Evolutionary conservation across 495 filamentous ascomycete genomes (phyloP).

Genomic region (Bacidia gigantensis): DNA sequence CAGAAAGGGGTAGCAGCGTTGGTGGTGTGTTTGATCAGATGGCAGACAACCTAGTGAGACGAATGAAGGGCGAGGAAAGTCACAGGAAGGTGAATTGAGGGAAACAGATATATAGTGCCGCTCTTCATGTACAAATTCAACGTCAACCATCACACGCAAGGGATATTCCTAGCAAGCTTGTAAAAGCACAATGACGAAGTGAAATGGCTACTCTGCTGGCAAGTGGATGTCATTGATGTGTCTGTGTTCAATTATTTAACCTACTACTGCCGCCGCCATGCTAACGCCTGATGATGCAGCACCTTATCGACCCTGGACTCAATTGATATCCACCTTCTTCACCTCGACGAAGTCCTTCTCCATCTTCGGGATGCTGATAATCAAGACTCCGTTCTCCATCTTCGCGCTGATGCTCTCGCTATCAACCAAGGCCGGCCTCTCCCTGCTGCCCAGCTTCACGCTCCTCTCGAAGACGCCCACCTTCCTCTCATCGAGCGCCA

Average conservation of each 20-base stretch:
- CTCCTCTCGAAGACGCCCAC: constrained; percentile 62
- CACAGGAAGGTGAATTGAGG: not conserved
- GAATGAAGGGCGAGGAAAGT: not conserved
- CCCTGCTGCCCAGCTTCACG: constrained; percentile 41
- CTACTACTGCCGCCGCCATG: not conserved
- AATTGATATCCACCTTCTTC: constrained; percentile 27
- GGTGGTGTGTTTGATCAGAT: constrained; percentile 16
- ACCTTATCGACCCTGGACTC: not conserved
- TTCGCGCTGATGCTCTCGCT: constrained; percentile 54
- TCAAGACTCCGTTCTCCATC: constrained; percentile 54
- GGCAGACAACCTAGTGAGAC: constrained; percentile 9
- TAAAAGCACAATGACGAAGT: not conserved
- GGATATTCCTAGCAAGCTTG: no score
- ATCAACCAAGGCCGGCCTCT: constrained; percentile 48
- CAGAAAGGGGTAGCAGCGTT: not conserved
- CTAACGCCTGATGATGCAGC: not conserved
- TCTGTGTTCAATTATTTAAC: not conserved
- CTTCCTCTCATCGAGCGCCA: constrained; percentile 51
- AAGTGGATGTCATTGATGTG: not conserved
- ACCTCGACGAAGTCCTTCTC: constrained; percentile 29
- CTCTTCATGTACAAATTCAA: not conserved
- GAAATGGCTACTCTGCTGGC: not conserved
- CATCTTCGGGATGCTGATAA: constrained; percentile 53
- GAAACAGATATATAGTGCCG: not conserved
- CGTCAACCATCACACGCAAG: no score